These are phyloP conservation scores for Candida nanaspora DNA, from an alignment of 805 yeast species.

Conservation along the genomic window DNA sequence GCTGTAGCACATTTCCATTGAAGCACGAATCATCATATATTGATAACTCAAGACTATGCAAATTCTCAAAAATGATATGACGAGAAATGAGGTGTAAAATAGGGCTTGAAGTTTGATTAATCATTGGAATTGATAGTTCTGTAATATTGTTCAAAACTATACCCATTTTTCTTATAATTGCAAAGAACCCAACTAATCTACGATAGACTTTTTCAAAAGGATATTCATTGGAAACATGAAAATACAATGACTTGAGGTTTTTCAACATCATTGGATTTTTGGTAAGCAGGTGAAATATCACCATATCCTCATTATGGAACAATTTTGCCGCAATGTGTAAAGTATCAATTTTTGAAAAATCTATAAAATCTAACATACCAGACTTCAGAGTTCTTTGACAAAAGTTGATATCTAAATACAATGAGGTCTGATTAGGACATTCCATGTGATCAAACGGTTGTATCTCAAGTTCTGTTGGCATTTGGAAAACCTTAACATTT, in stretches of 20 bases:
- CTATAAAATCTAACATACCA: constrained; percentile 19
- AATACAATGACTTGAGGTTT: constrained; percentile 18
- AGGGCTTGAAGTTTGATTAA: constrained; percentile 25
- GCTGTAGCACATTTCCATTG: constrained; percentile 7
- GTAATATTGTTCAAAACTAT: constrained; percentile 17
- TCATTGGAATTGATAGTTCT: constrained; percentile 20
- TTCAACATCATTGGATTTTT: constrained; percentile 18
- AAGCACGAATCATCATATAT: constrained; percentile 25
- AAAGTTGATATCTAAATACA: constrained; percentile 22
- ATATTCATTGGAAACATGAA: constrained; percentile 15
- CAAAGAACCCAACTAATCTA: constrained; percentile 26
- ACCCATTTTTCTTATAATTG: constrained; percentile 25
- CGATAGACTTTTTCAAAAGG: constrained; percentile 22
- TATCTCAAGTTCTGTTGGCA: constrained; percentile 14
- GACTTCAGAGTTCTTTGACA: constrained; percentile 16
- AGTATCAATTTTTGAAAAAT: constrained; percentile 10
- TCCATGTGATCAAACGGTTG: constrained; percentile 17
- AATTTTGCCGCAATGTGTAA: constrained; percentile 20
- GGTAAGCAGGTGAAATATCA: constrained; percentile 22
- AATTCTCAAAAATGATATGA: constrained; percentile 24
- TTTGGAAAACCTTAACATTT: constrained; percentile 13
- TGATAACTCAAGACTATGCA: constrained; percentile 17
- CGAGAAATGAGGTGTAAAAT: constrained; percentile 19
- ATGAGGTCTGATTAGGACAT: constrained; percentile 18
- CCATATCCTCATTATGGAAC: constrained; percentile 27